A percentile compares a stretch with the other conserved stretches of the same genome.
These are phyloP conservation scores for Eimeria zaria DNA, from an alignment of 169 alveolate genomes.

Conservation along the genomic window DNA sequence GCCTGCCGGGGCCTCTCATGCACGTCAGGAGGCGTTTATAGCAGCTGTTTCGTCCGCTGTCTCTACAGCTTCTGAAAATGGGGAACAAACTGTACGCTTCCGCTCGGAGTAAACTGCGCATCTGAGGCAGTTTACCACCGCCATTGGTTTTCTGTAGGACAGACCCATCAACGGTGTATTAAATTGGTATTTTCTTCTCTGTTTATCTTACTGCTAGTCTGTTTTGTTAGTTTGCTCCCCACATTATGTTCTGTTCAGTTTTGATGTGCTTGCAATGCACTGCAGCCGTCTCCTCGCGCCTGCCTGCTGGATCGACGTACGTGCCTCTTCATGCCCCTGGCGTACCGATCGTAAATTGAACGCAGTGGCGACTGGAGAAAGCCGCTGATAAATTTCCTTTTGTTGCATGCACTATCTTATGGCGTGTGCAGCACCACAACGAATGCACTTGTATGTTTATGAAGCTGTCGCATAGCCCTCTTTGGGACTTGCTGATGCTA, in stretches of 20 bases:
- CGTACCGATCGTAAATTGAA: neutral
- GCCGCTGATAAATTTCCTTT: neutral
- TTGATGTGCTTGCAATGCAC: neutral
- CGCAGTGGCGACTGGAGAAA: neutral
- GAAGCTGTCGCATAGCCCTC: neutral
- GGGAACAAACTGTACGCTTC: neutral
- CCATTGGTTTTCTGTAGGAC: no score
- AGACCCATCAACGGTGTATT: neutral
- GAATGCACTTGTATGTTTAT: neutral
- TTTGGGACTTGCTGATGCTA: neutral
- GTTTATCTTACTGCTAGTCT: neutral
- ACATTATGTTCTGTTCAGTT: neutral
- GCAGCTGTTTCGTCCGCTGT: slow-evolving; percentile 6
- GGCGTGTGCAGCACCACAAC: neutral
- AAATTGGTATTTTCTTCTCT: neutral
- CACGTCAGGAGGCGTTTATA: slow-evolving; percentile 33
- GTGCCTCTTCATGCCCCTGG: neutral
- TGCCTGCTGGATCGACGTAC: slow-evolving; percentile 31
- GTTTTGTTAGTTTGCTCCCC: neutral
- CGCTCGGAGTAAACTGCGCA: neutral
- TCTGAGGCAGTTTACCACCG: no score
- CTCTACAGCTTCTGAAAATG: neutral
- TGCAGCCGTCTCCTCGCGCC: slow-evolving; percentile 37
- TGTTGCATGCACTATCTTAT: neutral
- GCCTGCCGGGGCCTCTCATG: slow-evolving; percentile 70